Evolutionary conservation across 2,329 filamentous ascomycete genomes (phyloP).

Genomic region (Epichloe festucae): DNA sequence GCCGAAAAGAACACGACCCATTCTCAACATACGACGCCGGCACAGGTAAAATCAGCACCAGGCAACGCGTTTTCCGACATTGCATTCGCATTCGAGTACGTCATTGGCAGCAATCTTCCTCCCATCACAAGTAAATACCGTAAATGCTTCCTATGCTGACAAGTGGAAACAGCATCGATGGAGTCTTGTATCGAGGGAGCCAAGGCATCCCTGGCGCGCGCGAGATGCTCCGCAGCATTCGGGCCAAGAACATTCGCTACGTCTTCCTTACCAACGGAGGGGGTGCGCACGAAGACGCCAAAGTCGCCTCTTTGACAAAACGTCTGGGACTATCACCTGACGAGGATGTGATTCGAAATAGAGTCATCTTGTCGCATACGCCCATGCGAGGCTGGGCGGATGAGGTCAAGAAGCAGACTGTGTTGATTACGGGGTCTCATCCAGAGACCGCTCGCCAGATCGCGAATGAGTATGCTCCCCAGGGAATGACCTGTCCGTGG

Average conservation of each 20-base stretch:
- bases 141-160: neutral
- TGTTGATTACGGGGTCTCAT: conserved; percentile 62
- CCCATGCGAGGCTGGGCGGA: conserved; percentile 54
- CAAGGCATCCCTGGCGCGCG: conserved; percentile 67
- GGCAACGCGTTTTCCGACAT: conserved; percentile 19
- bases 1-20: neutral
- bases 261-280: conserved; percentile 95
- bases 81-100: conserved; percentile 26
- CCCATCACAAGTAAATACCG: neutral
- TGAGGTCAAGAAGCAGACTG: conserved; percentile 33
- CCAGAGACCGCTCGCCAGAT: conserved; percentile 56
- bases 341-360: conserved; percentile 20
- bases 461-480: conserved; percentile 42
- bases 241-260: conserved; percentile 68
- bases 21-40: neutral
- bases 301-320: conserved; percentile 21
- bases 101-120: neutral
- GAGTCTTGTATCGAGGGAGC: conserved; percentile 78
- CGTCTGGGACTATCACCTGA: conserved; percentile 19
- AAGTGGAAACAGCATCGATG: conserved; percentile 53
- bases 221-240: conserved; percentile 59
- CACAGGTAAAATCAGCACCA: conserved; percentile 4
- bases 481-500: too few relatives aligned
- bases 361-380: conserved; percentile 70
- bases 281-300: conserved; percentile 57